Base-by-base conservation (phyloP, 2,329 filamentous ascomycete species). In the Aspergillus alliaceus region DNA sequence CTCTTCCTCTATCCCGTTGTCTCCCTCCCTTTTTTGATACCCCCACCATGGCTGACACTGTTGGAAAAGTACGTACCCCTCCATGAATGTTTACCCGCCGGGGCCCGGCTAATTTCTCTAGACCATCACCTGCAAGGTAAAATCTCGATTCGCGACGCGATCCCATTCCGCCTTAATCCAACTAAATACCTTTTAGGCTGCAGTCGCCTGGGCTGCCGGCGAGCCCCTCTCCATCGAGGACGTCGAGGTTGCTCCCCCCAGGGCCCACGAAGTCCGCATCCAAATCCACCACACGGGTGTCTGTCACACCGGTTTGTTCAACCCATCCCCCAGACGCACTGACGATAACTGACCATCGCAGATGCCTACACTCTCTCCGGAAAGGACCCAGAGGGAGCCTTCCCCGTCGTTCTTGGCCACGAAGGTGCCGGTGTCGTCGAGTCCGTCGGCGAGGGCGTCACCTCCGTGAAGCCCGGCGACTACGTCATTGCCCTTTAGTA, bases 241-340 rank as follows among this genome's bases (percentile, higher is more conserved):
- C 67, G 83, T 99, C 69, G 93, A 98, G 80, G 95, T 99, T 64
- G 86, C 84, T 53, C 90, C 93, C 62, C 95, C 95, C 59, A 87
- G 84, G 78, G 93, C 93, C 60, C 86, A 96, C 79, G 95, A 99
- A 81, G 95, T 99, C 73, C 91, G 95, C 70, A 96, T 99, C 73
- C 82, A 98, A 82, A 91, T 98, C 75, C 89, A 93, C 83, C 96
- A 97, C 83, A 99, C 95, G 53, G 95, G 95, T 79, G 95, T 99
- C 75, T 99, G 95, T 83, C 95, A 99, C 82, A 99, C 93, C 75
- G 91, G 91, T 95, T 56, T 53, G 59, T 59, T 24, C 15, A 22
- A 6, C 18, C n/a, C 15, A n/a, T n/a, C 32, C 15, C 32, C 18
- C 3, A 4, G 25, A 6, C 20, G 15, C 15, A 8, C 8, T 20